A percentile compares a stretch with the other conserved stretches of the same genome.
Evolutionary conservation across 2,329 filamentous ascomycete genomes (phyloP).

Genomic region (Penicillium sp.): DNA sequence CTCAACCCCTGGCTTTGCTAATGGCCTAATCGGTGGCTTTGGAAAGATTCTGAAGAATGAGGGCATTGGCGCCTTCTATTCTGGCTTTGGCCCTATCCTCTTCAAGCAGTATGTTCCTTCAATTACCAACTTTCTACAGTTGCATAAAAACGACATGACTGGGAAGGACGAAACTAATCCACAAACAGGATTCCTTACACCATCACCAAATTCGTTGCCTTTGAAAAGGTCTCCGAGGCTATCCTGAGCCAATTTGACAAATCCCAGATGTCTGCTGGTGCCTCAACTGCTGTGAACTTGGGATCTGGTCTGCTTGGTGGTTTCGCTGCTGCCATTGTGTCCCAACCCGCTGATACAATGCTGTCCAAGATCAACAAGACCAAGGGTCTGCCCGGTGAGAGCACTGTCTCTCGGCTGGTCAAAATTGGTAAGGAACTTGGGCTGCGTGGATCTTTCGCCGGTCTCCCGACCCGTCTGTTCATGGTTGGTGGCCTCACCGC

Average conservation of each 20-base stretch:
- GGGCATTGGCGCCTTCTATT: slow-evolving; percentile 82
- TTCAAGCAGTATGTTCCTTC: slow-evolving; percentile 86
- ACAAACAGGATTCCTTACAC: slow-evolving; percentile 91
- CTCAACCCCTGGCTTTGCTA: slow-evolving; percentile 78
- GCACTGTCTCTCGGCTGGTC: slow-evolving; percentile 71
- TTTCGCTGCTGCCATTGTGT: slow-evolving; percentile 81
- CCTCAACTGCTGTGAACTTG: slow-evolving; percentile 77
- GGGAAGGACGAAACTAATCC: no score
- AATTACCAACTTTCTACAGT: no score
- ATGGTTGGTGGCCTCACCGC: slow-evolving; percentile 65
- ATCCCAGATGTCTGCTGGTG: slow-evolving; percentile 59
- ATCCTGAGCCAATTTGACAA: slow-evolving; percentile 68
- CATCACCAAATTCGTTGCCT: slow-evolving; percentile 93
- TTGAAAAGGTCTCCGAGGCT: slow-evolving; percentile 77
- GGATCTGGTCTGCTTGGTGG: slow-evolving; percentile 78
- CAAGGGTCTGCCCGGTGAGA: slow-evolving; percentile 78
- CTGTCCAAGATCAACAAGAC: slow-evolving; percentile 96
- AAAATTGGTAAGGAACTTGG: slow-evolving; percentile 87
- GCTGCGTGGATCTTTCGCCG: slow-evolving; percentile 68
- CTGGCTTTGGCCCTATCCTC: slow-evolving; percentile 80
- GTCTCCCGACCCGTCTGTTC: slow-evolving; percentile 61
- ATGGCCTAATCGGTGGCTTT: slow-evolving; percentile 72
- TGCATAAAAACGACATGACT: no score
- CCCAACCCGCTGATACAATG: slow-evolving; percentile 90
- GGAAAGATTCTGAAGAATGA: slow-evolving; percentile 76